These are phyloP conservation scores for Ustilago hordei DNA, from an alignment of 1,284 basidiomycete species.

Conservation along the genomic window DNA sequence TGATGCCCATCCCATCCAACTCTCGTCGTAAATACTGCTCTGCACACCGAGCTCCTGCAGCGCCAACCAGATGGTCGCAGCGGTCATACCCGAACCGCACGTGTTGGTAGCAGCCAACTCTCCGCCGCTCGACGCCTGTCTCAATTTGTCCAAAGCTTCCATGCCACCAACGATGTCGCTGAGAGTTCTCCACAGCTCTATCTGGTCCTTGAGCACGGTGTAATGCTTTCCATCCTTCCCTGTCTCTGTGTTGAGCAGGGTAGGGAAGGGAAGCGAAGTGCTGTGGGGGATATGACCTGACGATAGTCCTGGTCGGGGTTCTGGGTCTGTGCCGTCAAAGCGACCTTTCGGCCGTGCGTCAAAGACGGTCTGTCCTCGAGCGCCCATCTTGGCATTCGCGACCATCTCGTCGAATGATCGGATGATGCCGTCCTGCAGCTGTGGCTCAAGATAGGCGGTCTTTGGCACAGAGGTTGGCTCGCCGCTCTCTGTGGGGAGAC, in stretches of 20 bases:
- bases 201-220: constrained; percentile 64
- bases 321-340: constrained; percentile 80
- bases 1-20: constrained; percentile 62
- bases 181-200: constrained; percentile 63
- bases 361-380: constrained; percentile 79
- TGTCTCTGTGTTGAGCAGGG: constrained; percentile 75
- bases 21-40: constrained; percentile 82
- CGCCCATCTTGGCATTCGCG: constrained; percentile 75
- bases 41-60: constrained; percentile 77
- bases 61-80: constrained; percentile 89
- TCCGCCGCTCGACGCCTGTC: constrained; percentile 60
- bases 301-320: constrained; percentile 87
- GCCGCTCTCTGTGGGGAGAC: constrained; percentile 48
- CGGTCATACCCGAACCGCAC: constrained; percentile 86
- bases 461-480: constrained; percentile 21
- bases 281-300: constrained; percentile 94
- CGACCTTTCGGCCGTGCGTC: constrained; percentile 88
- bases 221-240: constrained; percentile 68
- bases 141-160: constrained; percentile 61
- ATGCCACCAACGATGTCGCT: constrained; percentile 78
- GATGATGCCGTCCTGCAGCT: constrained; percentile 73
- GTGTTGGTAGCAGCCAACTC: constrained; percentile 58
- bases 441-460: constrained; percentile 72
- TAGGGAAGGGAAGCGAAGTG: constrained; percentile 83
- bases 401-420: constrained; percentile 85